Base-by-base conservation (phyloP, 2,329 filamentous ascomycete genomes). In the Metarhizium brunneum region DNA sequence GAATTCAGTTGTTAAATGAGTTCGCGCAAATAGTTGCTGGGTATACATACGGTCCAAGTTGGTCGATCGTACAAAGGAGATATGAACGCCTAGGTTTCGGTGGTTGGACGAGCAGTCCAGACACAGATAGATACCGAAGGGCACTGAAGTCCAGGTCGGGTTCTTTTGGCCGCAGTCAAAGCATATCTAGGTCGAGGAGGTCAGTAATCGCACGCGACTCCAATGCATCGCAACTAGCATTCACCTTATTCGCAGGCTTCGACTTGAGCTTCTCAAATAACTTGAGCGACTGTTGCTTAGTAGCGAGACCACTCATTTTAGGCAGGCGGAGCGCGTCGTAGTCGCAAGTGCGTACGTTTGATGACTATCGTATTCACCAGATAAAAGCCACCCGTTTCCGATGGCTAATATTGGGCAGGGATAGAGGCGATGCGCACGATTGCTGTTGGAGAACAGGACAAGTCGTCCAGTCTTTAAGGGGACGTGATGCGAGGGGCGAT, bases 121-220 rank as follows among this genome's bases (percentile, higher is more conserved):
- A 69, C 94, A 99, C 25, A 99, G 84, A 71, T 97, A 99, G 71
- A 99, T 97, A 68, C 90, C 94, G 61, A 99, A 91, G 11, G 92
- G 92, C 36, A 96, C 92, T 6, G 92, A 97, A 7, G 92, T 95
- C 94, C 94, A 99, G 57, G 94, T 97, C 59, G 94, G 94, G 69
- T 96, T 96, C 76, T 97, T 97, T 67, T 91, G 88, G 70, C 89
- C 86, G 74, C 94, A 99, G 76, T 99, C 94, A 75, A 99, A 99
- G 81, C 94, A 99, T 77, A 95, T 84, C 92, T 95, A 62, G 48
- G 59, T 32, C 5, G 6, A 53, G 7, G 8, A 4, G n/a, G 54
- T 56, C 51, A 56, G 51, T 18, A 30, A 38, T 11, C 14, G 18
- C 36, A 20, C 51, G 45, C 36, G 14, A 11, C n/a, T 36, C 7